A percentile compares a stretch with the other conserved stretches of the same genome.
These are phyloP conservation scores for Boletus rubroflammeus DNA, from an alignment of 768 basidiomycete genomes.

Conservation along the genomic window DNA sequence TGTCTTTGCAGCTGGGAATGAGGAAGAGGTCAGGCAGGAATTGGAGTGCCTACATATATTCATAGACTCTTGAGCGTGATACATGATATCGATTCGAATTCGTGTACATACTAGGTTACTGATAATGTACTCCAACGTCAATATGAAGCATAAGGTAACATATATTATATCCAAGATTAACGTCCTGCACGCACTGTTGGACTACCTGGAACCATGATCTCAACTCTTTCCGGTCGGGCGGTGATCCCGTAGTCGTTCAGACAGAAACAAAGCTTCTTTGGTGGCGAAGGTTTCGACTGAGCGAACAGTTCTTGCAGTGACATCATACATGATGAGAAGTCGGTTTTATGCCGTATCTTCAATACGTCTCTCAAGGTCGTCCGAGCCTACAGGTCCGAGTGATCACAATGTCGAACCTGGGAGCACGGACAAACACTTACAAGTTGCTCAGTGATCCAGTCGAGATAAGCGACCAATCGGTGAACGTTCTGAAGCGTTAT, in stretches of 20 bases:
- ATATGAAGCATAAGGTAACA: constrained; percentile 9
- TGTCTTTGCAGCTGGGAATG: neutral
- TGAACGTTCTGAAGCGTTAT: constrained; percentile 15
- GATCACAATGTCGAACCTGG: neutral
- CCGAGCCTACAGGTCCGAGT: constrained; percentile 13
- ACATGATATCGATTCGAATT: constrained; percentile 1
- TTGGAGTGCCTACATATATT: neutral
- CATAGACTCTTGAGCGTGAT: neutral
- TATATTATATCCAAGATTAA: constrained; percentile 8
- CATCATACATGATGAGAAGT: constrained; percentile 15
- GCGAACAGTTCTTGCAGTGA: constrained; percentile 23
- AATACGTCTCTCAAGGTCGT: constrained; percentile 13
- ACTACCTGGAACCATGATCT: constrained; percentile 21
- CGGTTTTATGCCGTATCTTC: constrained; percentile 1
- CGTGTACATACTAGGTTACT: constrained; percentile 11
- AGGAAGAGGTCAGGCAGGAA: neutral
- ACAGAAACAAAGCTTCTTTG: constrained; percentile 12
- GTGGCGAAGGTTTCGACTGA: constrained; percentile 6
- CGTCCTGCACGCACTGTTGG: constrained; percentile 18
- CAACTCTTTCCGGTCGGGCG: constrained; percentile 8
- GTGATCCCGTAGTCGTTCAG: neutral
- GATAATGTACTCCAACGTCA: constrained; percentile 10
- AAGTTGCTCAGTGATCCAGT: constrained; percentile 27
- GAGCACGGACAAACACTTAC: constrained; percentile 7
- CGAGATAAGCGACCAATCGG: constrained; percentile 25